Evolutionary conservation across 306 rosid species (phyloP).

Genomic region (Abrus precatorius): DNA sequence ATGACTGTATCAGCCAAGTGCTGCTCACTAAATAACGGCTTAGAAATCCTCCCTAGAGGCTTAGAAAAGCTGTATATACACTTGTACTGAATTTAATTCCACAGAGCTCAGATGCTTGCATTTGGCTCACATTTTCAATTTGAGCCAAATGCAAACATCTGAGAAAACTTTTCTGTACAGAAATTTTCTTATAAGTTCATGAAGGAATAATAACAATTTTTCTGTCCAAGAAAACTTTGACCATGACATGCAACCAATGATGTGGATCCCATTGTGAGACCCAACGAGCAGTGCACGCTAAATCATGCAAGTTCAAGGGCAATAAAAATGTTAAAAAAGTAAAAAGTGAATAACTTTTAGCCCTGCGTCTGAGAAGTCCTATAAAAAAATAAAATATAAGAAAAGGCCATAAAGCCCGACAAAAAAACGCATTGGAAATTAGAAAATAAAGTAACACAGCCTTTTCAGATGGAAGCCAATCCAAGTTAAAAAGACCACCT

Average conservation of each 20-base stretch:
- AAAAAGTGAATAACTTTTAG: constrained; percentile 38
- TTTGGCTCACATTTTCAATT: too few species aligned
- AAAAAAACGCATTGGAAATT: constrained; percentile 38
- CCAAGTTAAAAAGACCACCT: constrained; percentile 35
- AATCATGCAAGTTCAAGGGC: constrained; percentile 8
- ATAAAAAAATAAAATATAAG: neutral
- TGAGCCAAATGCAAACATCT: too few species aligned
- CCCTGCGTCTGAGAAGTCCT: neutral
- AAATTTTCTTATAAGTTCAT: neutral
- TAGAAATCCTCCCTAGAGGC: neutral
- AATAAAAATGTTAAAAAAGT: neutral
- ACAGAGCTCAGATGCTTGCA: too few species aligned
- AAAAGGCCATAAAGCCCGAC: constrained; percentile 18
- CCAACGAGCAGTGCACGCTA: neutral
- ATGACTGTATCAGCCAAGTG: neutral
- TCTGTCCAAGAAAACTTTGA: neutral
- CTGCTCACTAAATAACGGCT: constrained; percentile 5
- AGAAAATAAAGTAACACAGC: constrained; percentile 19
- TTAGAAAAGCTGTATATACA: too few species aligned
- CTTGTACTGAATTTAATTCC: too few species aligned
- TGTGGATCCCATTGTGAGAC: constrained; percentile 22
- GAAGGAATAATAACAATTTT: neutral
- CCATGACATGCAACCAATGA: neutral
- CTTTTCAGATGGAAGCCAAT: constrained; percentile 38
- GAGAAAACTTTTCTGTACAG: too few species aligned